phyloP scores from a whole-genome alignment of 2,329 filamentous ascomycete genomes.

The Thielaviopsis populi region DNA sequence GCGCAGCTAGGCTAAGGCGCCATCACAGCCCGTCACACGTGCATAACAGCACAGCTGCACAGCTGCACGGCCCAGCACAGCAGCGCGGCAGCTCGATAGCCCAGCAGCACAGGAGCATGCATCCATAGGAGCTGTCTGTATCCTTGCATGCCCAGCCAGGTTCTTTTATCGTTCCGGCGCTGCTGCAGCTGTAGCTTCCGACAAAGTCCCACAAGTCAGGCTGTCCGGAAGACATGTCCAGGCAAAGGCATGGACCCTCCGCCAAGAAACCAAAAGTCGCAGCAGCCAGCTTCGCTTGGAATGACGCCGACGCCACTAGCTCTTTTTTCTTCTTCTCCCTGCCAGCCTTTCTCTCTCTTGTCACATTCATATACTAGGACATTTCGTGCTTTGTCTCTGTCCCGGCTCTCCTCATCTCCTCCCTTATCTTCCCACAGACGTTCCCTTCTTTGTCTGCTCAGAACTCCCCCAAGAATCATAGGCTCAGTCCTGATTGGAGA shows the following conservation, averaged over 20 bases:
- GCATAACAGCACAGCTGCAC: background rate
- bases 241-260: too few species aligned
- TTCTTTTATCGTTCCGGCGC: too few species aligned
- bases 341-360: too few species aligned
- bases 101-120: background rate
- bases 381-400: constrained; percentile 18
- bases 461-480: background rate
- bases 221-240: too few species aligned
- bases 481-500: background rate
- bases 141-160: too few species aligned
- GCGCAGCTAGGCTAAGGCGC: background rate
- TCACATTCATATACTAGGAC: too few species aligned
- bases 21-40: background rate
- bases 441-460: background rate
- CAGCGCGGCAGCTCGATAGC: background rate
- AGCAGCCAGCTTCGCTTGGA: too few species aligned
- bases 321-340: too few species aligned
- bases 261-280: too few species aligned
- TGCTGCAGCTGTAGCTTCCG: too few species aligned
- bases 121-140: background rate
- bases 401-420: constrained; percentile 13
- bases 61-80: background rate
- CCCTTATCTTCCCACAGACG: constrained; percentile 16
- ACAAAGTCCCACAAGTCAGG: too few species aligned
- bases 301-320: too few species aligned